Percentiles rank a stretch among this genome's conserved stretches.
These are phyloP conservation scores for Panicum virgatum DNA, from an alignment of 202 grass and related monocot species.

Conservation along the genomic window DNA sequence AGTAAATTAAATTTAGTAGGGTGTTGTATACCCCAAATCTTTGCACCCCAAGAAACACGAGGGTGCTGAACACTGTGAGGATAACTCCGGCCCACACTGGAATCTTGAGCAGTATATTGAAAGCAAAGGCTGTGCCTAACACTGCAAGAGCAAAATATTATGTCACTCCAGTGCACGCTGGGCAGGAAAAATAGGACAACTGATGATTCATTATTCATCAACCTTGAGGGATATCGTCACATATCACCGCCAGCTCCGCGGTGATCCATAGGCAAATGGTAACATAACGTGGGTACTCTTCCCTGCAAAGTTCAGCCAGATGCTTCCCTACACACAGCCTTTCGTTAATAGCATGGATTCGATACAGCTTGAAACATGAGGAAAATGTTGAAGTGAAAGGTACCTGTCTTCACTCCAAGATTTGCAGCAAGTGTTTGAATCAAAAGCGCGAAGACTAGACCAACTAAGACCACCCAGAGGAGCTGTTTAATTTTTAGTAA, in stretches of 20 bases:
- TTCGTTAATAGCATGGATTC: neutral
- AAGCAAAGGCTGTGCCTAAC: constrained; percentile 76
- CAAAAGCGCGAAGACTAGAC: constrained; percentile 59
- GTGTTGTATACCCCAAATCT: constrained; percentile 61
- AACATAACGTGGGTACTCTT: neutral
- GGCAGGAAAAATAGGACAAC: neutral
- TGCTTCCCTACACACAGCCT: neutral
- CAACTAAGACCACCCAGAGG: constrained; percentile 67
- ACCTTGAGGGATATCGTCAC: constrained; percentile 90
- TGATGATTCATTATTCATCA: neutral
- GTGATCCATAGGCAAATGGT: neutral
- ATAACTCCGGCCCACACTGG: constrained; percentile 74
- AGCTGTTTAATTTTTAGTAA: too few species aligned
- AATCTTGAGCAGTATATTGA: constrained; percentile 73
- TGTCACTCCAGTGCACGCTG: neutral
- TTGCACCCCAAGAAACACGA: constrained; percentile 74
- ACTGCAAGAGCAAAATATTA: constrained; percentile 43
- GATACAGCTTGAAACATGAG: neutral
- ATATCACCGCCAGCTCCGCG: constrained; percentile 34
- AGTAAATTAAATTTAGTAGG: too few species aligned
- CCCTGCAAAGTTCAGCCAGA: neutral
- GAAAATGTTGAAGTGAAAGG: neutral
- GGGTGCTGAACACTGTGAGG: constrained; percentile 67
- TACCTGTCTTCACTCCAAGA: constrained; percentile 65
- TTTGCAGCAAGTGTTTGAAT: constrained; percentile 73